These are phyloP conservation scores for Neonectria coccinea DNA, from an alignment of 2,329 filamentous ascomycete genomes.

Conservation along the genomic window DNA sequence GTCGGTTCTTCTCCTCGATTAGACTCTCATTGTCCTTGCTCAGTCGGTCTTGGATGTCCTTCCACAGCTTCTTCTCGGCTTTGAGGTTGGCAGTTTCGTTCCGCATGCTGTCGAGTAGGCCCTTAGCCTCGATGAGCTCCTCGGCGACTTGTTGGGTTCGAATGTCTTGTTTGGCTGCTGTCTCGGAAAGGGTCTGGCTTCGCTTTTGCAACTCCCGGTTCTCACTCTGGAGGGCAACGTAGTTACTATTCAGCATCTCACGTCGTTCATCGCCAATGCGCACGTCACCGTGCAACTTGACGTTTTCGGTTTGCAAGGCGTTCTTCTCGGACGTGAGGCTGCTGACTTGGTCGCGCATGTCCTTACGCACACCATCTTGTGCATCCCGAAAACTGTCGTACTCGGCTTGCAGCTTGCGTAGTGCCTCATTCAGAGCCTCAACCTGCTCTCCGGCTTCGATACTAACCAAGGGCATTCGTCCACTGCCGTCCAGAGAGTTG, in stretches of 20 bases:
- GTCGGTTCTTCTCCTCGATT: conserved; percentile 83
- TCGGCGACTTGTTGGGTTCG: conserved; percentile 92
- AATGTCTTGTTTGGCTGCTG: conserved; percentile 88
- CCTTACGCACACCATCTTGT: conserved; percentile 81
- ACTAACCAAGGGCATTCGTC: conserved; percentile 66
- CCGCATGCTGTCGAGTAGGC: conserved; percentile 85
- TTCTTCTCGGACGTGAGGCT: conserved; percentile 85
- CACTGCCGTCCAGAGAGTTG: conserved; percentile 71
- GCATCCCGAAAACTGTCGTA: conserved; percentile 93
- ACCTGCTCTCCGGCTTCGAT: conserved; percentile 68
- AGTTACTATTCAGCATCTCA: conserved; percentile 91
- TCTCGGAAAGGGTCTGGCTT: conserved; percentile 80
- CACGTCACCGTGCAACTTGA: conserved; percentile 83
- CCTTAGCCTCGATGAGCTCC: conserved; percentile 88
- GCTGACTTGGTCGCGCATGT: conserved; percentile 87
- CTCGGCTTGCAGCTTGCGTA: conserved; percentile 89
- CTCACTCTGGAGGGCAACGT: conserved; percentile 83
- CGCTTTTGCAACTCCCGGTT: conserved; percentile 89
- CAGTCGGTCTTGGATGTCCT: conserved; percentile 89
- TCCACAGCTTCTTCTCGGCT: conserved; percentile 94
- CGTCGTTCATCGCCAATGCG: conserved; percentile 85
- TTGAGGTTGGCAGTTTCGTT: conserved; percentile 94
- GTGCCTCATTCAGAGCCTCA: conserved; percentile 76
- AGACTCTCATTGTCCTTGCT: conserved; percentile 89
- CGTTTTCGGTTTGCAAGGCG: conserved; percentile 83